Percentiles rank a stretch among this genome's conserved stretches.
These are phyloP conservation scores for Gossypium laxum DNA, from an alignment of 441 rosid genomes.

Conservation along the genomic window DNA sequence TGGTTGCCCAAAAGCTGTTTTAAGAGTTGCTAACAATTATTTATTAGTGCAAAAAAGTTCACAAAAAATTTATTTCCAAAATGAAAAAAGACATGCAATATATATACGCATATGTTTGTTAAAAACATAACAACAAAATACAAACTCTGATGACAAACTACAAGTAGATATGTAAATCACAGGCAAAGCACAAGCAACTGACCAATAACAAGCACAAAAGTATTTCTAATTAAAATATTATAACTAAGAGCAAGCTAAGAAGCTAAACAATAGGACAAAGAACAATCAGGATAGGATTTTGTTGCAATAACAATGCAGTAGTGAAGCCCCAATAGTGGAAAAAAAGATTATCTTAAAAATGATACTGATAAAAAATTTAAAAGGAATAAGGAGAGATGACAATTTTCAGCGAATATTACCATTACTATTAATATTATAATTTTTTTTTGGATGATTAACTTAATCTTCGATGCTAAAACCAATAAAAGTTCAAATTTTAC, in stretches of 20 bases:
- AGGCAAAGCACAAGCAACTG: not conserved
- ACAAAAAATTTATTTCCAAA: not conserved
- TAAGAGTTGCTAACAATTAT: constrained; percentile 9
- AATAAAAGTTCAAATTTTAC: not conserved
- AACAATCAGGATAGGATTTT: not conserved
- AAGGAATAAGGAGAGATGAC: not conserved
- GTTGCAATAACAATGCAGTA: not conserved
- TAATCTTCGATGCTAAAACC: not conserved
- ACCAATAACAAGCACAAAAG: not conserved
- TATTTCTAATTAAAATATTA: not conserved
- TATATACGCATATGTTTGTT: not conserved
- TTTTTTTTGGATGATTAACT: not conserved
- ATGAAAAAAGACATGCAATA: not conserved
- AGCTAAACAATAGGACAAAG: not conserved
- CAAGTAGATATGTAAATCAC: not conserved
- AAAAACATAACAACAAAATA: not conserved
- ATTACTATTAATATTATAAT: not conserved
- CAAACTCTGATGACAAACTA: not conserved
- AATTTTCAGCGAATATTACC: not conserved
- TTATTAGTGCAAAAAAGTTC: not conserved
- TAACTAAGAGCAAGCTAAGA: not conserved
- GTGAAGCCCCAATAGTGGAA: not conserved
- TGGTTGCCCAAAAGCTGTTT: constrained; percentile 85
- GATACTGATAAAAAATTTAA: not conserved
- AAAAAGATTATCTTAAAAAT: not conserved